These are phyloP conservation scores for Acacia pycnantha DNA, from an alignment of 331 rosid species.

Conservation along the genomic window DNA sequence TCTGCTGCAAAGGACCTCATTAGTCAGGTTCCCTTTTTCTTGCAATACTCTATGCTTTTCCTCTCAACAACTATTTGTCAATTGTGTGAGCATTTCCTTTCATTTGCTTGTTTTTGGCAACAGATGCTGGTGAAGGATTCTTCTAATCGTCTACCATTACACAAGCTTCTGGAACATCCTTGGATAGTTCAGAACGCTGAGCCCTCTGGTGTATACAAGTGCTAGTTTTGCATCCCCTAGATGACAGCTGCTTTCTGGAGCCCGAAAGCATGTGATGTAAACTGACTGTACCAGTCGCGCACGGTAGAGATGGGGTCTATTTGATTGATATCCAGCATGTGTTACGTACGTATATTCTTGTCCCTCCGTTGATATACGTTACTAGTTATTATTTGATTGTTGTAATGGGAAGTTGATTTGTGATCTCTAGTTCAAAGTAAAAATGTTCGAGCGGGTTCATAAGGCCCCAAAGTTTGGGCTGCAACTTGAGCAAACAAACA, in stretches of 20 bases:
- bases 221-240: slow-evolving; percentile 33
- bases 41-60: neutral
- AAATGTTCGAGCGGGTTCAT: neutral
- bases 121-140: slow-evolving; percentile 97
- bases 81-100: neutral
- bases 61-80: neutral
- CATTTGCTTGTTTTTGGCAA: neutral
- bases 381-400: slow-evolving; percentile 14
- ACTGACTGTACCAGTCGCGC: neutral
- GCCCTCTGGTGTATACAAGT: slow-evolving; percentile 82
- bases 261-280: slow-evolving; percentile 20
- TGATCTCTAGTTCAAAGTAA: neutral
- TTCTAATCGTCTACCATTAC: slow-evolving; percentile 73
- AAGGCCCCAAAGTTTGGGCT: neutral
- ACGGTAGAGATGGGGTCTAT: neutral
- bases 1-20: slow-evolving; percentile 94
- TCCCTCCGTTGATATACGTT: slow-evolving; percentile 6
- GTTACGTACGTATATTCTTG: neutral
- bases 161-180: slow-evolving; percentile 94
- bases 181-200: slow-evolving; percentile 98
- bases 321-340: neutral
- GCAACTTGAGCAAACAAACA: neutral
- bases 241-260: slow-evolving; percentile 19
- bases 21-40: slow-evolving; percentile 62
- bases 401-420: neutral